phyloP scores from a whole-genome alignment of 345 rosid genomes.

The Aquilaria sinensis region DNA sequence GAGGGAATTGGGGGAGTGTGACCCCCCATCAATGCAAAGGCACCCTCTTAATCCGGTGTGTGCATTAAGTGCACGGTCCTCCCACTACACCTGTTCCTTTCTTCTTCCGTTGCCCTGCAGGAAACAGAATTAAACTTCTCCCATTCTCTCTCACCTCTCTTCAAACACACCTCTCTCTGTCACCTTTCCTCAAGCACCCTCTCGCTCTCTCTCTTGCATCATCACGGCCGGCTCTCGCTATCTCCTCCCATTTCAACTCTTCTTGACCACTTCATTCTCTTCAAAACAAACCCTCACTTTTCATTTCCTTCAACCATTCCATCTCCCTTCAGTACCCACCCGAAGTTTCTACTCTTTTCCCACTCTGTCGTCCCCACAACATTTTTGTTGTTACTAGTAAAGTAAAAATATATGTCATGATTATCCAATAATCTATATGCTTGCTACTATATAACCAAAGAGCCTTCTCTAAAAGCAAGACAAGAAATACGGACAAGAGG shows the following conservation, averaged over 20 bases:
- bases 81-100: slow-evolving; percentile 30
- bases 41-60: slow-evolving; percentile 64
- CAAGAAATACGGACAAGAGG: too few relatives aligned
- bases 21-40: slow-evolving; percentile 53
- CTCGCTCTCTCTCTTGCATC: slow-evolving; percentile 2
- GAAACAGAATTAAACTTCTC: not conserved
- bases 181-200: not conserved
- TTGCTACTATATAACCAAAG: too few relatives aligned
- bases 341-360: too few relatives aligned
- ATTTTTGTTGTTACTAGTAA: too few relatives aligned
- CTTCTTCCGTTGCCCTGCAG: slow-evolving; percentile 16
- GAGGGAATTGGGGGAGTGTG: not conserved
- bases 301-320: too few relatives aligned
- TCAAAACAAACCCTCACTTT: too few relatives aligned
- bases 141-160: slow-evolving; percentile 9
- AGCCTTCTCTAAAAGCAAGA: too few relatives aligned
- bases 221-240: slow-evolving; percentile 5
- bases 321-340: too few relatives aligned
- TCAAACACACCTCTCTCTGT: not conserved
- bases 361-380: too few relatives aligned
- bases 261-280: not conserved
- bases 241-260: slow-evolving; percentile 4
- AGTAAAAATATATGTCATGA: too few relatives aligned
- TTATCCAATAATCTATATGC: too few relatives aligned
- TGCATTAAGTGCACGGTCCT: slow-evolving; percentile 49